phyloP scores from a whole-genome alignment of 331 rosid species.

The Pyracantha coccinea region DNA sequence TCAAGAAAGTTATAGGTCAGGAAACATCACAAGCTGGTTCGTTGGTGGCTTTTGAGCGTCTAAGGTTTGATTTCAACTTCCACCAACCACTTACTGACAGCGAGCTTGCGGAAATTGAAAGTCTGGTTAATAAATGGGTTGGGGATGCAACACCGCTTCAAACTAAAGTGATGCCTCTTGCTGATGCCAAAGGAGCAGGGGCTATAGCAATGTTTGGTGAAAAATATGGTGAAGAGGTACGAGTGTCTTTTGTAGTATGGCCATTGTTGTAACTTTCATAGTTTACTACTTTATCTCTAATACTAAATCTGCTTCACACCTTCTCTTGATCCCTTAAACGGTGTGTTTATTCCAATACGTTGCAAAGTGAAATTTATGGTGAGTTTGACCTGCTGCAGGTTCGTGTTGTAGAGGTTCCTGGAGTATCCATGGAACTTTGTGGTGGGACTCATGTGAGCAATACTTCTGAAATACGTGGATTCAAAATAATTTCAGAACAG shows the following conservation, averaged over 20 bases:
- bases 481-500: constrained; percentile 86
- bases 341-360: neutral
- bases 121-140: constrained; percentile 69
- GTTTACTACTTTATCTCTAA: neutral
- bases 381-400: constrained; percentile 45
- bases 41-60: constrained; percentile 86
- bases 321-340: neutral
- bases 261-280: neutral
- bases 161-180: constrained; percentile 83
- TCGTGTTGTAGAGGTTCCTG: constrained; percentile 94
- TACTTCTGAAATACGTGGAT: constrained; percentile 92
- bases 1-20: constrained; percentile 66
- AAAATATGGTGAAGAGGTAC: constrained; percentile 89
- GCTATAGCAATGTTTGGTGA: constrained; percentile 98
- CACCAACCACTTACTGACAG: constrained; percentile 61
- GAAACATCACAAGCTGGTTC: constrained; percentile 99
- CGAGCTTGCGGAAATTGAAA: constrained; percentile 66
- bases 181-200: constrained; percentile 79
- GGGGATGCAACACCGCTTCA: constrained; percentile 65
- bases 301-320: neutral
- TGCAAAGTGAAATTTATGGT: neutral
- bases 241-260: constrained; percentile 13
- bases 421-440: constrained; percentile 96
- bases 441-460: constrained; percentile 90
- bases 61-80: constrained; percentile 92